Evolutionary conservation across 2,329 filamentous ascomycete genomes (phyloP).

Genomic region (Ceratocystis cubensis): DNA sequence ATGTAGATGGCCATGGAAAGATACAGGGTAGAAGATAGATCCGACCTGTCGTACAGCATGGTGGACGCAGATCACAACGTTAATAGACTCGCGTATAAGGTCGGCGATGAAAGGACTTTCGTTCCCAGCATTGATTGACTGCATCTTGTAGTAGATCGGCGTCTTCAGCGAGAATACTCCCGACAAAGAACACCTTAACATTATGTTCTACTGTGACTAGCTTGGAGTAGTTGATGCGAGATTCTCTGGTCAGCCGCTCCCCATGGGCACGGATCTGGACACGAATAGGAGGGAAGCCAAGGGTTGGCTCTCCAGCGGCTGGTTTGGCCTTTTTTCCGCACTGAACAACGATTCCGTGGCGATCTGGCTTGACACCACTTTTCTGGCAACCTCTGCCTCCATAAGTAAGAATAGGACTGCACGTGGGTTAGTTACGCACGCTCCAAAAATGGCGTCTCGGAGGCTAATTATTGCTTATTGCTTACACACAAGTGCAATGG

Average conservation of each 20-base stretch:
- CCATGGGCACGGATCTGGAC: constrained; percentile 33
- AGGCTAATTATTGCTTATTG: constrained; percentile 25
- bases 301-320: constrained; percentile 33
- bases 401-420: too few relatives aligned
- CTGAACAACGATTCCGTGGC: too few relatives aligned
- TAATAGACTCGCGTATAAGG: too few relatives aligned
- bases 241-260: constrained; percentile 38
- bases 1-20: too few relatives aligned
- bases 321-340: constrained; percentile 8
- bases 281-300: constrained; percentile 38
- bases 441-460: too few relatives aligned
- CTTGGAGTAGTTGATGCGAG: constrained; percentile 47
- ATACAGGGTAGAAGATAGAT: too few relatives aligned
- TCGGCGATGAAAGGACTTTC: constrained; percentile 31
- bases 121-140: constrained; percentile 39
- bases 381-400: too few relatives aligned
- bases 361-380: too few relatives aligned
- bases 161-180: constrained; percentile 32
- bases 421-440: too few relatives aligned
- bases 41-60: too few relatives aligned
- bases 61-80: too few relatives aligned
- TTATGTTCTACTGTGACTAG: constrained; percentile 46
- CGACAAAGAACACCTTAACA: constrained; percentile 44
- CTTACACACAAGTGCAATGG: constrained; percentile 46
- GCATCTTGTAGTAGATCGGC: constrained; percentile 34